Percentiles rank a stretch among this genome's conserved stretches.
These are phyloP conservation scores for Pseudopyrenochaeta lycopersici DNA, from an alignment of 2,329 filamentous ascomycete species.

Conservation along the genomic window DNA sequence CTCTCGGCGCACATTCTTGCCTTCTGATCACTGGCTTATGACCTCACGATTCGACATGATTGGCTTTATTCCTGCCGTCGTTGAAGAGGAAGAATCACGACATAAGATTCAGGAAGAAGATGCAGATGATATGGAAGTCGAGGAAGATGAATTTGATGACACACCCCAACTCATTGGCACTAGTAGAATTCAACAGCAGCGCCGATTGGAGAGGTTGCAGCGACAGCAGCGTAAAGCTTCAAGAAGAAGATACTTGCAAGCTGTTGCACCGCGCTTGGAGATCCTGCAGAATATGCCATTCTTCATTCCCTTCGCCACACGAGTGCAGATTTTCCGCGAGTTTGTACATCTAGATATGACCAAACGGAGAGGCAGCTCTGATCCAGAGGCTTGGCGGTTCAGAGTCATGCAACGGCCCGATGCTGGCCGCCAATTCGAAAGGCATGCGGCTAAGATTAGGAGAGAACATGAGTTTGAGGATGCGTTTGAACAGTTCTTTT, in stretches of 20 bases:
- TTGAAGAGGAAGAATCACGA: constrained; percentile 82
- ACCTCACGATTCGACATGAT: constrained; percentile 86
- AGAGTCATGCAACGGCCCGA: constrained; percentile 53
- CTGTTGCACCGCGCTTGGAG: constrained; percentile 85
- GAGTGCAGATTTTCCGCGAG: constrained; percentile 91
- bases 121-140: constrained; percentile 62
- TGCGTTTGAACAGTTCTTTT: constrained; percentile 84
- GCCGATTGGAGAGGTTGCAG: constrained; percentile 69
- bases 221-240: constrained; percentile 72
- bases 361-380: constrained; percentile 73
- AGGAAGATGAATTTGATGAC: constrained; percentile 50
- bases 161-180: constrained; percentile 60
- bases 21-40: constrained; percentile 93
- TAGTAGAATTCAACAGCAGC: constrained; percentile 68
- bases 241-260: constrained; percentile 75
- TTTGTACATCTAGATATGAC: constrained; percentile 87
- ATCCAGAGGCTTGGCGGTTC: constrained; percentile 79
- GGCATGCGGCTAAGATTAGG: constrained; percentile 78
- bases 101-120: constrained; percentile 73
- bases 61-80: constrained; percentile 84
- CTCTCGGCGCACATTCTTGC: constrained; percentile 85
- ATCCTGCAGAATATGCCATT: constrained; percentile 97
- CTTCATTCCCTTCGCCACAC: constrained; percentile 89
- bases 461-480: constrained; percentile 84
- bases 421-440: constrained; percentile 48